Conservation (phyloP, 2,329 filamentous ascomycete species). For the Xenoacremonium recifei region DNA sequence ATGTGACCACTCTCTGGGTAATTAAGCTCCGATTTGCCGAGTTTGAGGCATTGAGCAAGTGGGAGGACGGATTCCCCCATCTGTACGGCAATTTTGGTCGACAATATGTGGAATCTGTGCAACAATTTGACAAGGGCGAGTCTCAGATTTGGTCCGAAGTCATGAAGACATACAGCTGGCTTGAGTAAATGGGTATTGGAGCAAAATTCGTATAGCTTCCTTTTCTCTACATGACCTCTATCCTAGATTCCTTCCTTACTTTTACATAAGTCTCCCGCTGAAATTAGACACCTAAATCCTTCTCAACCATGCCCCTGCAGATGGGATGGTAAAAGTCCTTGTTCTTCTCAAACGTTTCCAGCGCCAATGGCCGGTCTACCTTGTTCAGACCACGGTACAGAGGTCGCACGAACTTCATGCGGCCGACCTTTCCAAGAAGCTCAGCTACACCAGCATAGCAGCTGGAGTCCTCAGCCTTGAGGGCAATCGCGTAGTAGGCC, state of each 20-base stretch:
- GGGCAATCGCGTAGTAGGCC: constrained; percentile 76
- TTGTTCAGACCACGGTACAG: constrained; percentile 75
- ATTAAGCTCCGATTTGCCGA: constrained; percentile 52
- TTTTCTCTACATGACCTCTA: too few relatives aligned
- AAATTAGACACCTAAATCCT: constrained; percentile 61
- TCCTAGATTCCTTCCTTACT: too few relatives aligned
- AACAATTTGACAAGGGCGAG: constrained; percentile 45
- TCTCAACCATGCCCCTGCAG: constrained; percentile 81
- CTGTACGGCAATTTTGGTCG: constrained; percentile 58
- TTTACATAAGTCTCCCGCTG: too few relatives aligned
- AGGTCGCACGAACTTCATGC: constrained; percentile 97
- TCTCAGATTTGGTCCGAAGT: constrained; percentile 47
- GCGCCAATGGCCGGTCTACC: constrained; percentile 70
- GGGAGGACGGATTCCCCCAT: constrained; percentile 60
- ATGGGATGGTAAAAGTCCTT: constrained; percentile 96
- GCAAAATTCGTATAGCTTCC: too few relatives aligned
- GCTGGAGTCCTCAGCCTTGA: constrained; percentile 68
- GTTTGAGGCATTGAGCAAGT: constrained; percentile 45
- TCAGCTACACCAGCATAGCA: constrained; percentile 71
- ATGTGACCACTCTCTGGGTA: constrained; percentile 42
- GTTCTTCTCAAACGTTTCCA: constrained; percentile 82
- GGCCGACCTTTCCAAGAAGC: constrained; percentile 76
- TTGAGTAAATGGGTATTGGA: constrained; percentile 34
- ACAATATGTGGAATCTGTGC: constrained; percentile 46
- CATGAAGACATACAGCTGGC: constrained; percentile 40